These are phyloP conservation scores for Dothideomycetes sp. DNA, from an alignment of 2,329 filamentous ascomycete species.

Conservation along the genomic window DNA sequence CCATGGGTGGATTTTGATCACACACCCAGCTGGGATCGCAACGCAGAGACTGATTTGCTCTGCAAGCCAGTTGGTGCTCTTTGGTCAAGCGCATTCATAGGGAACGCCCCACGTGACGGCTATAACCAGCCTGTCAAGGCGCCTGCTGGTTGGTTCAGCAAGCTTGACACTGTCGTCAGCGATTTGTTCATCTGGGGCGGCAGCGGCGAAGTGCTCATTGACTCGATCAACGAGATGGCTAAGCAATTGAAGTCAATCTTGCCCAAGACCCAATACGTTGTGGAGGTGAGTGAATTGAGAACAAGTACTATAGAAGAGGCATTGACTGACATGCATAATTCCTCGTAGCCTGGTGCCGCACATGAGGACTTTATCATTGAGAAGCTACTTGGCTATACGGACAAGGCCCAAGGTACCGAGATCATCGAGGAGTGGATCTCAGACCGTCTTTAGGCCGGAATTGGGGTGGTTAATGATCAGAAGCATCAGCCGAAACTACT, in stretches of 20 bases:
- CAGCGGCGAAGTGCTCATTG: conserved; percentile 44
- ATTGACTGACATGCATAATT: too few relatives aligned
- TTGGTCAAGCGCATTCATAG: conserved; percentile 41
- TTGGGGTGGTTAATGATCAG: too few relatives aligned
- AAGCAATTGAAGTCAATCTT: conserved; percentile 34
- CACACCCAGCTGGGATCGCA: conserved; percentile 30
- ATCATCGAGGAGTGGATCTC: conserved; percentile 28
- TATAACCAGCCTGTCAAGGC: conserved; percentile 45
- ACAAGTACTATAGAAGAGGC: too few relatives aligned
- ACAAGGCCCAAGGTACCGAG: conserved; percentile 22
- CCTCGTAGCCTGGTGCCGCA: conserved; percentile 19
- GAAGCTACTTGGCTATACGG: conserved; percentile 26
- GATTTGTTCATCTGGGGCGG: conserved; percentile 44
- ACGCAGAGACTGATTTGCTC: conserved; percentile 42
- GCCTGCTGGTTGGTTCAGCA: conserved; percentile 42
- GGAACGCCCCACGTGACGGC: conserved; percentile 26
- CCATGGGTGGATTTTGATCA: conserved; percentile 48
- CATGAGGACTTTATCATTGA: conserved; percentile 34
- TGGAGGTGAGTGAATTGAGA: conserved; percentile 15
- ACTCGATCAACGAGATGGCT: conserved; percentile 42
- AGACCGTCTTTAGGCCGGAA: conserved; percentile 19
- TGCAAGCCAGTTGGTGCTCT: conserved; percentile 25
- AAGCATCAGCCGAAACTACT: too few relatives aligned
- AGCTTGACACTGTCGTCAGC: conserved; percentile 31
- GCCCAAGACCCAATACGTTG: conserved; percentile 21